phyloP scores from a whole-genome alignment of 371 early-diverging fungal genomes.

The Mucor lusitanicus region DNA sequence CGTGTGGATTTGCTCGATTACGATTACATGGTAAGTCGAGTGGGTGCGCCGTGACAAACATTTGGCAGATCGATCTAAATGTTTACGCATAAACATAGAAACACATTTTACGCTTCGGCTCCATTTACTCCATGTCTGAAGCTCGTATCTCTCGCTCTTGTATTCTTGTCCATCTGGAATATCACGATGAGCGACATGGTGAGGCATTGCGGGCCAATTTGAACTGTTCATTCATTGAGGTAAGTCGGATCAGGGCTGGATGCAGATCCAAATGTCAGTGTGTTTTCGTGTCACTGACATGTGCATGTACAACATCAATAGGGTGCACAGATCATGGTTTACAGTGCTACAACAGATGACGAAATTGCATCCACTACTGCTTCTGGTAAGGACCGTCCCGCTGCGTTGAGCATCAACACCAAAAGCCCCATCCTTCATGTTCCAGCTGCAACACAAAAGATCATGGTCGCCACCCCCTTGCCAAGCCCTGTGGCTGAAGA shows the following conservation, averaged over 20 bases:
- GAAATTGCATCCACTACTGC: neutral
- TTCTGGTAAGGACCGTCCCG: neutral
- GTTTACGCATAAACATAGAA: constrained; percentile 1
- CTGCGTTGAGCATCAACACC: neutral
- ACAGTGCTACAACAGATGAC: neutral
- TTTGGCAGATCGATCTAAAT: neutral
- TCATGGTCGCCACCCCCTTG: neutral
- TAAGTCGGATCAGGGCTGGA: neutral
- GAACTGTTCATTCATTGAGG: neutral
- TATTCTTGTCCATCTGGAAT: constrained; percentile 11
- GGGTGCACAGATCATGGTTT: constrained; percentile 1
- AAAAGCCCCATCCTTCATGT: neutral
- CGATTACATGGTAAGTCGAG: constrained; percentile 11
- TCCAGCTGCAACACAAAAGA: neutral
- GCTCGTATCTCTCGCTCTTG: neutral
- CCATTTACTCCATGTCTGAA: constrained; percentile 9
- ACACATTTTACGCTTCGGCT: constrained; percentile 3
- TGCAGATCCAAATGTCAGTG: neutral
- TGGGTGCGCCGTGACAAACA: neutral
- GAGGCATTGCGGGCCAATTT: neutral
- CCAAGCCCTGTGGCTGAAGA: neutral
- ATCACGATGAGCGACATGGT: constrained; percentile 9
- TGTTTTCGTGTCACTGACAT: neutral
- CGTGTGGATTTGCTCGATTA: neutral
- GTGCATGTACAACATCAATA: neutral